phyloP scores from a whole-genome alignment of 352 stramenopile species.

The Pythium folliculosum region DNA sequence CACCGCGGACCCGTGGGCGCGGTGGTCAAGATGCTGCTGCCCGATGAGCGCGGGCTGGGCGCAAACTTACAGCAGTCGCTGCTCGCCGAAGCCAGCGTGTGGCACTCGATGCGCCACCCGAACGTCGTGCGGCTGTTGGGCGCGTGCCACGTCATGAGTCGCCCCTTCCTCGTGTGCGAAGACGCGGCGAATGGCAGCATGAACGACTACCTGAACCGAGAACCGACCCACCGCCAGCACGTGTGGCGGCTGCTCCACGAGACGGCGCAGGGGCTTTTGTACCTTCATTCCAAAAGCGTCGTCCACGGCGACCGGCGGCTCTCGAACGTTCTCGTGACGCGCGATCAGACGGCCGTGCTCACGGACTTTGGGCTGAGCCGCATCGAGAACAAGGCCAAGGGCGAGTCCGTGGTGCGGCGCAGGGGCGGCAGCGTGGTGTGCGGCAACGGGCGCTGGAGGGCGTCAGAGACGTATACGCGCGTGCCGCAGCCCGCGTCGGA shows the following conservation, averaged over 20 bases:
- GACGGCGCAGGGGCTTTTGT: slow-evolving; percentile 40
- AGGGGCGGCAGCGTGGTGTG: slow-evolving; percentile 10
- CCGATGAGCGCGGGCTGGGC: background rate
- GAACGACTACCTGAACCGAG: background rate
- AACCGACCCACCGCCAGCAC: background rate
- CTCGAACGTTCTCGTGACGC: slow-evolving; percentile 69
- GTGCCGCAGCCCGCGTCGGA: slow-evolving; percentile 16
- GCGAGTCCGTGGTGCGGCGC: background rate
- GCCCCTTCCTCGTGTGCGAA: slow-evolving; percentile 30
- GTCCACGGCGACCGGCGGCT: slow-evolving; percentile 65
- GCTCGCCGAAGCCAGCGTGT: slow-evolving; percentile 23
- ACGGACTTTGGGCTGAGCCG: slow-evolving; percentile 30
- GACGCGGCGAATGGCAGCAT: slow-evolving; percentile 27
- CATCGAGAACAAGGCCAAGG: slow-evolving; percentile 13
- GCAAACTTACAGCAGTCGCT: background rate
- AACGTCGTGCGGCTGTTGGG: slow-evolving; percentile 31
- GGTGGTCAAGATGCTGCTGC: slow-evolving; percentile 8
- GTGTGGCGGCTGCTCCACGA: slow-evolving; percentile 28
- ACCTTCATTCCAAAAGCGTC: slow-evolving; percentile 49
- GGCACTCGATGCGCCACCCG: slow-evolving; percentile 29
- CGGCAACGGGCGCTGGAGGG: background rate
- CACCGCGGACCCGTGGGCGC: slow-evolving; percentile 1
- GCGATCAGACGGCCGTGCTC: slow-evolving; percentile 24
- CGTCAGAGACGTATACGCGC: background rate
- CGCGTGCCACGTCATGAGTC: slow-evolving; percentile 27